phyloP scores from a whole-genome alignment of 306 rosid species.

The Pyrus betulifolia region DNA sequence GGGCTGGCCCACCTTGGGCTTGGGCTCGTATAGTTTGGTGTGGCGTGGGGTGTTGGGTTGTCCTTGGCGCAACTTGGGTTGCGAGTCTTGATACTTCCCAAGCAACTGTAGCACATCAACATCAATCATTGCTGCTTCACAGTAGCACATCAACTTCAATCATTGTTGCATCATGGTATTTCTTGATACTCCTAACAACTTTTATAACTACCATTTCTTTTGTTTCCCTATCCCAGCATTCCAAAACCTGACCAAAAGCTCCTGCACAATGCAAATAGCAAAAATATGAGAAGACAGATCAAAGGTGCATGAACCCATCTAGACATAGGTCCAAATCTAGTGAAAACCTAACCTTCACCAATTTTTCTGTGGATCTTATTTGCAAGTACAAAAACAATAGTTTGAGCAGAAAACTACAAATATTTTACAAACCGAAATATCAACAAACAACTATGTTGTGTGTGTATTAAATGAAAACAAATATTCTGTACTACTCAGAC shows the following conservation, averaged over 20 bases:
- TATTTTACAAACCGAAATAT: not conserved
- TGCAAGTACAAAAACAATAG: slow-evolving; percentile 24
- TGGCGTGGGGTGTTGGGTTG: too few species aligned
- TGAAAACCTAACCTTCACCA: slow-evolving; percentile 55
- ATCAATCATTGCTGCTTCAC: slow-evolving; percentile 88
- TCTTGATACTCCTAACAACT: slow-evolving; percentile 72
- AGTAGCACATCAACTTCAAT: slow-evolving; percentile 75
- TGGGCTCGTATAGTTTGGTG: too few species aligned
- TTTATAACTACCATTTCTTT: slow-evolving; percentile 84
- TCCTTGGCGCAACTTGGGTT: too few species aligned
- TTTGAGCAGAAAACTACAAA: not conserved
- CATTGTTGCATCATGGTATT: slow-evolving; percentile 80
- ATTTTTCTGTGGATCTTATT: slow-evolving; percentile 70
- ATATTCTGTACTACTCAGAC: not conserved
- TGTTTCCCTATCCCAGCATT: slow-evolving; percentile 85
- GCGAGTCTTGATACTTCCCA: slow-evolving; percentile 22
- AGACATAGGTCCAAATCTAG: not conserved
- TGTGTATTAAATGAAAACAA: not conserved
- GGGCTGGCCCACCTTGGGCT: too few species aligned
- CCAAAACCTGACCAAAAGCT: slow-evolving; percentile 84
- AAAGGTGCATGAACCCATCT: not conserved
- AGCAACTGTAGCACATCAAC: slow-evolving; percentile 74
- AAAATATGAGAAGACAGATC: not conserved
- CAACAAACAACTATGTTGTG: not conserved
- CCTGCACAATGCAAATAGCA: slow-evolving; percentile 4